phyloP scores from a whole-genome alignment of 1,284 basidiomycete species.

The Ustilago trichophora region DNA sequence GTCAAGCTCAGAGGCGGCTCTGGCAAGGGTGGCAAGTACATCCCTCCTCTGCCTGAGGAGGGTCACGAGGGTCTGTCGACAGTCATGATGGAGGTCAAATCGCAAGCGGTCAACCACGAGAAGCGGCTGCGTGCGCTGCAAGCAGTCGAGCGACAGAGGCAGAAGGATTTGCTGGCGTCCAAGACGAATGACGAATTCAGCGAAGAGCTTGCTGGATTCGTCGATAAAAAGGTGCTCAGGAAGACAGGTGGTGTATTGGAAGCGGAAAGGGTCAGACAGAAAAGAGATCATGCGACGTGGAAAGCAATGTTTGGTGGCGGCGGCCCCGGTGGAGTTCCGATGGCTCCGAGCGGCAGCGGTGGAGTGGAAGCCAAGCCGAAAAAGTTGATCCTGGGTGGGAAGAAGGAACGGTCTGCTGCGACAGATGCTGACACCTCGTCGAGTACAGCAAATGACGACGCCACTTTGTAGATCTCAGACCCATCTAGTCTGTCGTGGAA shows the following conservation, averaged over 20 bases:
- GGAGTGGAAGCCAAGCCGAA: constrained; percentile 34
- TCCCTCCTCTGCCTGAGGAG: constrained; percentile 62
- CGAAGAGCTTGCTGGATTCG: constrained; percentile 63
- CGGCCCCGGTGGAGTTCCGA: constrained; percentile 39
- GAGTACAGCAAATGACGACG: constrained; percentile 11
- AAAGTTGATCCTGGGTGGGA: constrained; percentile 41
- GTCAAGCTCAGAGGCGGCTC: constrained; percentile 58
- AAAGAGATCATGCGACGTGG: constrained; percentile 61
- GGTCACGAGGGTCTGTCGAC: constrained; percentile 63
- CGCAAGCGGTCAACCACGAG: constrained; percentile 63
- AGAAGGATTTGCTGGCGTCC: constrained; percentile 50
- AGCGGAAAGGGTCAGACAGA: constrained; percentile 60
- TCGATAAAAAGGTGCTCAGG: constrained; percentile 61
- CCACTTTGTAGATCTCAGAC: not conserved
- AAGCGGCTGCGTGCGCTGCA: constrained; percentile 63
- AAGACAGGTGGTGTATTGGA: constrained; percentile 63
- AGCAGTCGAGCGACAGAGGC: constrained; percentile 59
- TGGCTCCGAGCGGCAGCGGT: constrained; percentile 15
- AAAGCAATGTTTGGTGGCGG: constrained; percentile 62
- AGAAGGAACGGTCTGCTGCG: constrained; percentile 2
- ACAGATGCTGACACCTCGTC: constrained; percentile 1
- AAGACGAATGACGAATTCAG: constrained; percentile 62
- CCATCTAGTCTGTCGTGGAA: not conserved
- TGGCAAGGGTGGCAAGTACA: constrained; percentile 47
- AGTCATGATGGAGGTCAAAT: constrained; percentile 65